Conservation (phyloP, 176 grass and related monocot species). For the Otatea glauca region DNA sequence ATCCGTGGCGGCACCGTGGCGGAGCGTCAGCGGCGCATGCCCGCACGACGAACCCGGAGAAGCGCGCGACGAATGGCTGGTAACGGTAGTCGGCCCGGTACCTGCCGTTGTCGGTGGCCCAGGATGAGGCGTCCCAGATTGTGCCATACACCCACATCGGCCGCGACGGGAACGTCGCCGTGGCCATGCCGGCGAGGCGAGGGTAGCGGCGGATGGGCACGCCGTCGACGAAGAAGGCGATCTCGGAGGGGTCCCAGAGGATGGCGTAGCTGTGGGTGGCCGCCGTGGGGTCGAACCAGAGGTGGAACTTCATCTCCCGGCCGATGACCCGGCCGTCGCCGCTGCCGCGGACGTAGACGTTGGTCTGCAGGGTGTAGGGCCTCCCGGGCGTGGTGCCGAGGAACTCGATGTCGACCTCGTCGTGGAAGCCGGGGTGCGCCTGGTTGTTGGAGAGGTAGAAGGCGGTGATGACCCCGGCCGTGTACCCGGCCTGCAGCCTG, state of each 20-base stretch:
- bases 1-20: conserved; percentile 18
- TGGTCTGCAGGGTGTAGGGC: conserved; percentile 80
- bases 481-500: conserved; percentile 72
- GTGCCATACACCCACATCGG: conserved; percentile 78
- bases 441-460: conserved; percentile 78
- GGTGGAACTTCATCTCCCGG: conserved; percentile 72
- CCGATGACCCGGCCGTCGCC: conserved; percentile 62
- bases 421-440: conserved; percentile 67
- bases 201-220: conserved; percentile 62
- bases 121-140: conserved; percentile 78
- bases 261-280: conserved; percentile 56
- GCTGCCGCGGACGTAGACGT: conserved; percentile 67
- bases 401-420: conserved; percentile 80
- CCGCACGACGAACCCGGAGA: conserved; percentile 28
- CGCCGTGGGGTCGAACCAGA: conserved; percentile 62
- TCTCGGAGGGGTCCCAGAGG: conserved; percentile 47
- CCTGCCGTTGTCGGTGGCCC: conserved; percentile 73
- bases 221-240: conserved; percentile 73
- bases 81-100: conserved; percentile 67
- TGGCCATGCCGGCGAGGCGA: conserved; percentile 19
- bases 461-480: conserved; percentile 76
- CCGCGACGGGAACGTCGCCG: conserved; percentile 42
- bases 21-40: background rate
- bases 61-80: conserved; percentile 67
- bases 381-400: conserved; percentile 57